Base-by-base conservation (phyloP, 768 basidiomycete genomes). In the Cystoderma amianthinum region DNA sequence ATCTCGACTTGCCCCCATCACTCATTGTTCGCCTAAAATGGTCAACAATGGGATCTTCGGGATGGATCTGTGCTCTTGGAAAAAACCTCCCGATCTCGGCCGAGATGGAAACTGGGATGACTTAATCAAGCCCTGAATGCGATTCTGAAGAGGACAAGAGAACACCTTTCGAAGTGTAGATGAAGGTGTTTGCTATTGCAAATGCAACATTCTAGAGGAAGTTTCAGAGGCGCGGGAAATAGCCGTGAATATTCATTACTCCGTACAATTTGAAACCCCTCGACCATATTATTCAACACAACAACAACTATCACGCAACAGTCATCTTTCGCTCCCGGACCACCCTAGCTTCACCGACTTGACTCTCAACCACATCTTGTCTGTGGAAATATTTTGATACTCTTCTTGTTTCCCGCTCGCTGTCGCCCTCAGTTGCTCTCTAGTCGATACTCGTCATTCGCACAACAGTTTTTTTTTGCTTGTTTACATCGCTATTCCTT, bases 341-440 rank as follows among this genome's bases (percentile, higher is more conserved):
- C 34, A n/a, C 16, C n/a, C 43, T 49, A 33, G 41, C 50, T 37
- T 46, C 49, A 50, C 48, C 55, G 48, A 41, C 44, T 48, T 36
- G 42, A 34, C 50, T 45, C 39, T 39, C 48, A 36, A 36, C 25
- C 25, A 28, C 25, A n/a, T 7, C 25, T 28, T 44, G 40, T 43
- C 45, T 45, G 40, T 34, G 20, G 46, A 42, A 42, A 45, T 38
- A 45, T 44, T 51, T 45, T 43, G 38, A 37, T 44, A 30, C 50
- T 45, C 36, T 37, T 36, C 42, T 42, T 46, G 32, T 47, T 53
- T 52, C 47, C 36, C n/a, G n/a, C n/a, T 61, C 56, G 62, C 61
- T 65, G 52, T 67, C 61, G 51, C 57, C 60, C 52, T 50, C 49
- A 42, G 49, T 65, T 59, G 61, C 61, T 65, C 60, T 63, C 61